phyloP scores from a whole-genome alignment of 2,329 filamentous ascomycete species.

The Aspergillus sp. region DNA sequence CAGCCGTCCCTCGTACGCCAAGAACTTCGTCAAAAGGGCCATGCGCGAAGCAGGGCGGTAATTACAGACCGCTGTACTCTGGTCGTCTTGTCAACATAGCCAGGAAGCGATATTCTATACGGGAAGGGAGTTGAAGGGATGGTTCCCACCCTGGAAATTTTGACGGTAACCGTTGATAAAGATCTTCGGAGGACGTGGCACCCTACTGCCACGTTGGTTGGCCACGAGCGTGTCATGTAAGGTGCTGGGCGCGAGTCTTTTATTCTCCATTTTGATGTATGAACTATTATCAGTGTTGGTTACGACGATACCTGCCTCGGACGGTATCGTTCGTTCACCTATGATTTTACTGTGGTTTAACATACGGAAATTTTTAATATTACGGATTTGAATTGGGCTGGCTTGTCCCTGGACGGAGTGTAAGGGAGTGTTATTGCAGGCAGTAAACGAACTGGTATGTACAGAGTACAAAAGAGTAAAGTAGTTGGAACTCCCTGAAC shows the following conservation, averaged over 20 bases:
- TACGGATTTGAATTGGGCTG: neutral
- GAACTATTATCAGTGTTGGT: neutral
- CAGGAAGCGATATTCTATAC: too few relatives aligned
- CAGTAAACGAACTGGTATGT: neutral
- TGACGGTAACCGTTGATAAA: too few relatives aligned
- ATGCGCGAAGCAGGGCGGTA: conserved; percentile 2
- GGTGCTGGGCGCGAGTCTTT: neutral
- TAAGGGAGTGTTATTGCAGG: neutral
- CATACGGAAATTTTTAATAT: neutral
- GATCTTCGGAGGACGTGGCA: too few relatives aligned
- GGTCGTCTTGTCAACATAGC: too few relatives aligned
- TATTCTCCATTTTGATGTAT: neutral
- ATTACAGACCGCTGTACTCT: too few relatives aligned
- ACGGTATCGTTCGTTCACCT: neutral
- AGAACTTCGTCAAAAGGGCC: conserved; percentile 11
- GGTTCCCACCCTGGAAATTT: too few relatives aligned
- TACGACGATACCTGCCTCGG: neutral
- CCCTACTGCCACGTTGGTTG: too few relatives aligned
- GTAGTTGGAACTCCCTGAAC: neutral
- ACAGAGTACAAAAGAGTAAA: neutral
- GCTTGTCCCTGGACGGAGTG: neutral
- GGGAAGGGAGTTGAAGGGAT: too few relatives aligned
- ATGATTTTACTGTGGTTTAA: neutral
- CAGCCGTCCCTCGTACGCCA: conserved; percentile 10
- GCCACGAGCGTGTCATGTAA: too few relatives aligned